Evolutionary conservation across 768 basidiomycete species (phyloP), one percentile per base, ranked within the genome.

Genomic region (Kwoniella sp.): DNA sequence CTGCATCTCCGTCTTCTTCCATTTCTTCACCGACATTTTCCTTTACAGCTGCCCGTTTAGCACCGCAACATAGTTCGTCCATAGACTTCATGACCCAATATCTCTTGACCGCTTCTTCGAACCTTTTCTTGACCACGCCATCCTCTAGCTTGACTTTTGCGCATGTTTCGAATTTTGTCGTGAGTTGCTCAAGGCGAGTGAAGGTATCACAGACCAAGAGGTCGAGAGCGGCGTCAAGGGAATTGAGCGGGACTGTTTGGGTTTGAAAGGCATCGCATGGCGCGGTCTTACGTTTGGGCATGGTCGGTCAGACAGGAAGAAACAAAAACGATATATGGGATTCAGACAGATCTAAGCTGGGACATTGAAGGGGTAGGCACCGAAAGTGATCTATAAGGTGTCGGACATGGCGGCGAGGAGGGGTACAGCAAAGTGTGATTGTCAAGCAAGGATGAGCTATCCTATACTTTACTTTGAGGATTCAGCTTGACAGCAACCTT

Each of bases 171-270:
- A 72, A 77, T 37, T 68, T 70, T 7, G 29, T 17, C 8, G 65
- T 57, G 21, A 77, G 29, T 15, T 33, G 47, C 19, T 72, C 61
- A 12, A 77, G 54, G 7, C 71, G 54, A 2, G 70, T 64, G 29
- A 74, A 77, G 4, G 75, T 74, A 15, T 77, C 75, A 33, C 70
- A 74, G 13, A 65, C 75, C n/a, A 77, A 64, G 24, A 77, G 50
- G 53, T 77, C 75, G 22, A 77, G 64, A n/a, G 75, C 75, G n/a
- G 72, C 75, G 60, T 77, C 75, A 36, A 77, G 53, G 19, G 68
- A 68, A 24, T 59, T 55, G 21, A 73, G 51, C n/a, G 72, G 60
- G 40, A 66, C 21, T 26, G 58, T 2, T 22, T 57, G 40, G n/a
- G 46, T n/a, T 17, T 30, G 24, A 37, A 30, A 19, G 13, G 30